These are phyloP conservation scores for Saccharomyces hybrid DNA, from an alignment of 1,139 yeast genomes.

Conservation along the genomic window DNA sequence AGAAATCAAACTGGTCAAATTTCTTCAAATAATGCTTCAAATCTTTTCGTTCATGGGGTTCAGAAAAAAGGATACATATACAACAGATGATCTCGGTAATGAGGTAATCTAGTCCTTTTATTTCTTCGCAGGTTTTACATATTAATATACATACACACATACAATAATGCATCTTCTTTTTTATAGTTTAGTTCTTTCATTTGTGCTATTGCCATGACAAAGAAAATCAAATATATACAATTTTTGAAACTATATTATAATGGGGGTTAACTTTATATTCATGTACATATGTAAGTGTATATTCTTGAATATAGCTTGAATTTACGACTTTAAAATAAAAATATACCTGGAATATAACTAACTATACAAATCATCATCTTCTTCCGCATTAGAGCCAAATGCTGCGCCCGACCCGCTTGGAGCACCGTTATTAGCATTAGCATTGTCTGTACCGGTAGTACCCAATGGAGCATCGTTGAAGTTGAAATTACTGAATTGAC, in stretches of 20 bases:
- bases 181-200: neutral
- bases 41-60: too few species aligned
- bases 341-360: conserved; percentile 28
- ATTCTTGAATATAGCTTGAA: neutral
- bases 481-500: conserved; percentile 73
- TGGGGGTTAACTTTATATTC: neutral
- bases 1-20: conserved; percentile 8
- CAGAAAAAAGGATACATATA: neutral
- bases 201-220: neutral
- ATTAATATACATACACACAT: neutral
- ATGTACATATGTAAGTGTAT: too few species aligned
- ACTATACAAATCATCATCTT: conserved; percentile 88
- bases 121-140: neutral
- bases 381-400: conserved; percentile 57
- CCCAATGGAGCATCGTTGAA: conserved; percentile 49
- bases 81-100: neutral
- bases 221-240: too few species aligned
- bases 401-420: conserved; percentile 33
- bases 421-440: conserved; percentile 31
- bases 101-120: neutral
- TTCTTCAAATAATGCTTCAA: conserved; percentile 4
- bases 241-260: neutral
- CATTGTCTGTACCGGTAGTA: conserved; percentile 34
- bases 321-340: conserved; percentile 4
- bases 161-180: neutral